These are phyloP conservation scores for Trichomonas tenax DNA, from an alignment of 208 protist genomes.

Conservation along the genomic window DNA sequence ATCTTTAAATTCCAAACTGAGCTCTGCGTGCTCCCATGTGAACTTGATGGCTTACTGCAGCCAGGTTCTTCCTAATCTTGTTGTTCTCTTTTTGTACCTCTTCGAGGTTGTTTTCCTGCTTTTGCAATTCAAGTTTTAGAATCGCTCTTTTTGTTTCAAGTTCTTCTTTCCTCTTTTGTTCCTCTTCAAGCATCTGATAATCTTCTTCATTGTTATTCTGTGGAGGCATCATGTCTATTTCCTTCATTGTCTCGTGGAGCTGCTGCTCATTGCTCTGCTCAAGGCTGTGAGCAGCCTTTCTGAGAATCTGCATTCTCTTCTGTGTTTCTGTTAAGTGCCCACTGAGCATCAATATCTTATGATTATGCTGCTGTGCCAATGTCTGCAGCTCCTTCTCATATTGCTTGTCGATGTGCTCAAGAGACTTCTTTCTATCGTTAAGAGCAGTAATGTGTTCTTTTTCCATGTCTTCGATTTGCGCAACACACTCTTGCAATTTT, in stretches of 20 bases:
- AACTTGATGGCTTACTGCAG: not conserved
- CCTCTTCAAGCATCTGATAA: not conserved
- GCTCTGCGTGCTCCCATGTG: not conserved
- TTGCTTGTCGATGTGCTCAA: not conserved
- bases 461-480: not conserved
- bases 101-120: not conserved
- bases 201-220: not conserved
- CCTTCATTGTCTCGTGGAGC: not conserved
- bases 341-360: not conserved
- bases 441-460: not conserved
- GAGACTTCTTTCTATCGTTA: not conserved
- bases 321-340: not conserved
- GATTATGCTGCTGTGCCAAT: not conserved
- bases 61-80: not conserved
- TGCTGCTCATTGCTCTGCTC: not conserved
- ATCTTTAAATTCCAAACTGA: not conserved
- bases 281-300: not conserved
- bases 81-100: not conserved
- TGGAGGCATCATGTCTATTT: not conserved
- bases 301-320: not conserved
- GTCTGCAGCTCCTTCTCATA: not conserved
- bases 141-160: not conserved
- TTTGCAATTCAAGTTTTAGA: not conserved
- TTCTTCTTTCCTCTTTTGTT: not conserved
- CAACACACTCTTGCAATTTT: not conserved